Evolutionary conservation across 306 rosid species (phyloP), one percentile per base, ranked within the genome.

Genomic region (Abrus pulchellus): DNA sequence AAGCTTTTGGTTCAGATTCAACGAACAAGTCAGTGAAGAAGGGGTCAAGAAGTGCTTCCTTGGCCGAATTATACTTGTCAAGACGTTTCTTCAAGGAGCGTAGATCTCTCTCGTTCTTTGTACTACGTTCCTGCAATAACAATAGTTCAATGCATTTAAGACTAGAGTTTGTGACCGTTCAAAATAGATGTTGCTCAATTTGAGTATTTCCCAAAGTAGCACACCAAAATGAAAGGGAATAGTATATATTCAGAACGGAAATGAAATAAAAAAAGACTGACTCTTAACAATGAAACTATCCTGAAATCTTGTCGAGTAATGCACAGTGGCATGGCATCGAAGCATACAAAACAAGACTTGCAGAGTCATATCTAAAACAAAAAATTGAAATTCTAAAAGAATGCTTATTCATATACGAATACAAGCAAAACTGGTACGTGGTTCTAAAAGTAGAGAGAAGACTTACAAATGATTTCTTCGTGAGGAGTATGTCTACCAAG

Each of bases 51-150:
- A 93, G 77, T 68, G 99, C 97, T 86, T 95, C 99, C 85, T 86
- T 92, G 82, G 97, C 90, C 29, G 97, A 93, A 77, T 77, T 78
- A 81, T 86, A 95, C 81, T 85, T 75, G 77, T 89, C 93, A 4
- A 95, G 85, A 40, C 93, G 97, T 74, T 95, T 95, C 94, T 93
- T 95, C 89, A 93, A 75, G 43, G 97, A 88, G 50, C 99, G 97
- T 78, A 95, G 73, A 9, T 91, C 97, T 80, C 99, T 95, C 83
- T 89, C 98, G n/a, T 89, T 67, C 74, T 89, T 92, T 13, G 96
- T 87, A 53, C 80, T 78, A 30, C 93, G 92, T 70, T 95, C 97
- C 99, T 93, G 84, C 68, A 80, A 79, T 27, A 68, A n/a, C 65
- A 83, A 44, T 11, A 53, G 43, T 45, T 74, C 53, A 65, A 59